A percentile compares a stretch with the other conserved stretches of the same genome.
Conservation (phyloP, 257 asterid species). For the Petunia secreta region DNA sequence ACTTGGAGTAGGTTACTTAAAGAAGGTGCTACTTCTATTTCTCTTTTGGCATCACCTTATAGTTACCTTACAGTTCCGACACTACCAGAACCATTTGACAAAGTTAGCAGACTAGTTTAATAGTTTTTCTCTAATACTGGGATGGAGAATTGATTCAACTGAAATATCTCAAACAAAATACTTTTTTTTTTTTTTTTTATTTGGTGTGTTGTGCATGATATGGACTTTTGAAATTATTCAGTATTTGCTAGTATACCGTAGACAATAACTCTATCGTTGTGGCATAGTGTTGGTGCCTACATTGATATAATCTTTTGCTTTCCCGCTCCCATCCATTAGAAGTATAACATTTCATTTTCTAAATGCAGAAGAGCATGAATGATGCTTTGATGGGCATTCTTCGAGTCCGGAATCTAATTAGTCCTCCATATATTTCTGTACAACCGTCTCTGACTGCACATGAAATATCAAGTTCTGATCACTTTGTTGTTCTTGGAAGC, state of each 20-base stretch:
- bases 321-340: not conserved
- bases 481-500: conserved; percentile 85
- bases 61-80: not conserved
- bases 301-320: not conserved
- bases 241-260: not conserved
- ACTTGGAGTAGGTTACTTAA: conserved; percentile 97
- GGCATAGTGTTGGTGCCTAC: not conserved
- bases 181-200: not conserved
- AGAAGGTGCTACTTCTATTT: conserved; percentile 57
- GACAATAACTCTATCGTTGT: not conserved
- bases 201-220: not conserved
- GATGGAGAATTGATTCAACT: not conserved
- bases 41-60: not conserved
- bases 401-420: conserved; percentile 71
- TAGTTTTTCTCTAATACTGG: not conserved
- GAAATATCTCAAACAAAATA: not conserved
- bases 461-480: conserved; percentile 71
- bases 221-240: not conserved
- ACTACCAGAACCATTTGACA: not conserved
- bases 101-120: not conserved
- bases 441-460: conserved; percentile 73
- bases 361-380: conserved; percentile 77
- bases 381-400: conserved; percentile 99
- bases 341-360: conserved; percentile 22
- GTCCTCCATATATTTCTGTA: conserved; percentile 83